phyloP scores from a whole-genome alignment of 169 alveolate genomes.

The Cyclospora cayetanensis region DNA sequence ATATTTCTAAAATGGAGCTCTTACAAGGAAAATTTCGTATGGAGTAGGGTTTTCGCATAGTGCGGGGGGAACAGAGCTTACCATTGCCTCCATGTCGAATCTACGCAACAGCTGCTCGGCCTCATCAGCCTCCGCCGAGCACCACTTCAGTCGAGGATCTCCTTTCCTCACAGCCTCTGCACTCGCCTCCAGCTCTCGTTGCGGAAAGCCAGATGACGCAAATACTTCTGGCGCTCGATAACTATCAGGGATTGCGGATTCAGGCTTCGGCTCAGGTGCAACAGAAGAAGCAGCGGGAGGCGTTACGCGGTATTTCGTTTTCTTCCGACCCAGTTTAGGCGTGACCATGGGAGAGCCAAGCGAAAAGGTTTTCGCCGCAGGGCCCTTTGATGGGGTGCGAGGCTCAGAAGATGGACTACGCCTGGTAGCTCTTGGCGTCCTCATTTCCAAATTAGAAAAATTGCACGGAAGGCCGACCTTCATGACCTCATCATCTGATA shows the following conservation, averaged over 20 bases:
- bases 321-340: background rate
- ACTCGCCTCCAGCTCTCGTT: background rate
- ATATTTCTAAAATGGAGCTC: background rate
- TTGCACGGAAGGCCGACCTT: background rate
- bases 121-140: background rate
- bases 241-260: background rate
- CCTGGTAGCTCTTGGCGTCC: background rate
- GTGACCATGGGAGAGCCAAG: background rate
- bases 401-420: background rate
- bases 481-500: background rate
- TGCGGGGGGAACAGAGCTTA: no score
- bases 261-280: background rate
- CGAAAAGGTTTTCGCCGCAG: background rate
- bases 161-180: background rate
- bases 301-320: background rate
- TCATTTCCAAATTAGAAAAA: no score
- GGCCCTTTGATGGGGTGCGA: background rate
- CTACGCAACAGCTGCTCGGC: background rate
- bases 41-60: no score
- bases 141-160: background rate
- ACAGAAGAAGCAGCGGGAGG: background rate
- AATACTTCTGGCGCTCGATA: background rate
- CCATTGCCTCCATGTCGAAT: constrained; percentile 48
- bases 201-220: background rate
- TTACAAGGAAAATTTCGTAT: background rate